Percentiles rank a stretch among this genome's conserved stretches.
Conservation (phyloP, 139 green algal genomes). For the Diplosphaera chodatii region DNA sequence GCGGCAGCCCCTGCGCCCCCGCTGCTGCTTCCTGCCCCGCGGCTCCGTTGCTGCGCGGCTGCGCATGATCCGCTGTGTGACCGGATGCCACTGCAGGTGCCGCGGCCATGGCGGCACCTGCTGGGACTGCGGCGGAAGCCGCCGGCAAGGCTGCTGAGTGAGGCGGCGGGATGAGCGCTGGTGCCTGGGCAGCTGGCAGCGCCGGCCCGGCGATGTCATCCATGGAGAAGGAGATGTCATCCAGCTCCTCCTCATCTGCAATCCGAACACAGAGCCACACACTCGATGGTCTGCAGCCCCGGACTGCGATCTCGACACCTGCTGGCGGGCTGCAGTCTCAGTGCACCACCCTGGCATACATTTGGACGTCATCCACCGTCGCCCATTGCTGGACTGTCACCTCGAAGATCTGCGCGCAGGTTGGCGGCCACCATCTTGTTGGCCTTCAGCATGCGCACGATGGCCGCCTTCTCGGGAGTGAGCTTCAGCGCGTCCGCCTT, state of each 20-base stretch:
- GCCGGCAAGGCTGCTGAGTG: background rate
- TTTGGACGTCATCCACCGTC: no score
- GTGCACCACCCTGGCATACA: no score
- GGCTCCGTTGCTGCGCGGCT: conserved; percentile 3
- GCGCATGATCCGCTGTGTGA: background rate
- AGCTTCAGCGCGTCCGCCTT: conserved; percentile 1
- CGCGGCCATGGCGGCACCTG: no score
- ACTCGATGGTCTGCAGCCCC: background rate
- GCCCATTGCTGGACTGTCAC: no score
- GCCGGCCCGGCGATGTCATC: conserved; percentile 16
- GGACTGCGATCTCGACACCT: no score
- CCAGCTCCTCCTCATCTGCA: conserved; percentile 7
- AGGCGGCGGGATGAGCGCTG: no score
- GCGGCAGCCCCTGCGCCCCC: conserved; percentile 1
- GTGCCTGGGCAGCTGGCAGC: background rate
- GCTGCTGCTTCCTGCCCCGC: conserved; percentile 3
- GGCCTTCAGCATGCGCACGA: conserved; percentile 28
- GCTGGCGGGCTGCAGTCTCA: no score
- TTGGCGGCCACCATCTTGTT: conserved; percentile 18
- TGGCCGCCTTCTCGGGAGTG: conserved; percentile 23
- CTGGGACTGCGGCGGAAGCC: background rate
- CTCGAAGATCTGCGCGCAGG: conserved; percentile 6
- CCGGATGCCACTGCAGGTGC: no score
- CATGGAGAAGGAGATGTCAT: conserved; percentile 37
- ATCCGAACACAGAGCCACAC: no score